phyloP scores from a whole-genome alignment of 768 basidiomycete species.

The Multifurca ochricompacta region DNA sequence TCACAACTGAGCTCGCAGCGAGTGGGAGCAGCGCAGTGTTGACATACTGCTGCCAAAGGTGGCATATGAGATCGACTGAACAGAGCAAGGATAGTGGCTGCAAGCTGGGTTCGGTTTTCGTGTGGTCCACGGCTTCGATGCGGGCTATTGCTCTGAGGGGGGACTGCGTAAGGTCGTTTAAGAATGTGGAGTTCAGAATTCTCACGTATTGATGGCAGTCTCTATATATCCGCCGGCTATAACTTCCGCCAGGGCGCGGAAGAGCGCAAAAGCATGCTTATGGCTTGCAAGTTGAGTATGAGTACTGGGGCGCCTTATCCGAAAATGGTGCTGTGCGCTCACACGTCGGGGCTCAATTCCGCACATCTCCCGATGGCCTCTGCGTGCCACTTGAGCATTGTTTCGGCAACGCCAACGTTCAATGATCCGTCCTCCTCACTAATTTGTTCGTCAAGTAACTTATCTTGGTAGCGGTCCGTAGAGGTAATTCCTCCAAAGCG shows the following conservation, averaged over 20 bases:
- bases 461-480: constrained; percentile 42
- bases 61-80: constrained; percentile 78
- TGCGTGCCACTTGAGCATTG: constrained; percentile 95
- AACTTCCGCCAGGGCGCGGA: constrained; percentile 80
- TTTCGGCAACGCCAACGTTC: constrained; percentile 70
- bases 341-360: constrained; percentile 90
- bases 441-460: constrained; percentile 56
- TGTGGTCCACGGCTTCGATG: constrained; percentile 58
- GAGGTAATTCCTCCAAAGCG: constrained; percentile 76
- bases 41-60: constrained; percentile 96
- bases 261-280: constrained; percentile 79
- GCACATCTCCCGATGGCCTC: constrained; percentile 93
- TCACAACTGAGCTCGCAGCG: constrained; percentile 75
- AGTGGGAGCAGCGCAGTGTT: constrained; percentile 86
- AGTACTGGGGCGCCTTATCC: background rate
- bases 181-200: constrained; percentile 2
- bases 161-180: background rate
- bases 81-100: constrained; percentile 57
- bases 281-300: constrained; percentile 40
- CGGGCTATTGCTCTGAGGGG: constrained; percentile 54
- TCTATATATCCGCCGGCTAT: constrained; percentile 82
- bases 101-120: constrained; percentile 74
- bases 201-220: constrained; percentile 87
- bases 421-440: constrained; percentile 79
- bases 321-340: constrained; percentile 28